Evolutionary conservation across 2,329 filamentous ascomycete genomes (phyloP), one percentile per base, ranked within the genome.

Genomic region (Fusarium sp.): DNA sequence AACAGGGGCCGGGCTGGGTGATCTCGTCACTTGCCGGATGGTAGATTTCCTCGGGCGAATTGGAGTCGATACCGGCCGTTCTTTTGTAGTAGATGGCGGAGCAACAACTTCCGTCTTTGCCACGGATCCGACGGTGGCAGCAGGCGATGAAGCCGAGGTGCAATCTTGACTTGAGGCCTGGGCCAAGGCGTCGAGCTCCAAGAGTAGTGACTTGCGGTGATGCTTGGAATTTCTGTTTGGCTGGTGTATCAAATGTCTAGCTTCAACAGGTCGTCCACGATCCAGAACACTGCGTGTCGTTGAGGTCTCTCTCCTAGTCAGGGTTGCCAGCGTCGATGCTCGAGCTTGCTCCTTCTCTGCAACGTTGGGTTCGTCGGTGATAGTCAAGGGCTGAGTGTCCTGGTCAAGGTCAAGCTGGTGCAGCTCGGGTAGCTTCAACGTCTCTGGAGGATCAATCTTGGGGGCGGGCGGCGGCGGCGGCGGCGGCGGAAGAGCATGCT

Each of bases 211-310:
- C 29, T 60, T 60, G 32, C 57, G 57, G 29, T 60, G 38, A 19
- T 33, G 36, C 45, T 45, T 58, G 9, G 27, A 15, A 11, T 11
- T 25, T 25, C 46, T 47, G 9, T 4, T 36, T 32, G 57, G 57
- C 9, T 60, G 57, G 9, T 38, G 57, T 41, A 60, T 60, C 21
- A 60, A 41, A 55, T 60, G 55, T 0, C 49, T 47, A n/a, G 57
- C 38, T 27, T 60, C 55, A 15, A 60, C 25, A 1, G 57, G 57
- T 19, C 57, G 43, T 11, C 57, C 57, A 9, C 57, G 57, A 27
- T 60, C 55, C 9, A 60, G 7, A 3, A 60, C 45, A 31, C 57
- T 55, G 0, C 47, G 48, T 7, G 17, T 23, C 2, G 33, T 13
- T 7, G 41, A 44, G 4, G 15, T 17, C 44, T 54, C 49, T 1